phyloP scores from a whole-genome alignment of 495 filamentous ascomycete genomes.

The Melanomma pulvis-pyrius region DNA sequence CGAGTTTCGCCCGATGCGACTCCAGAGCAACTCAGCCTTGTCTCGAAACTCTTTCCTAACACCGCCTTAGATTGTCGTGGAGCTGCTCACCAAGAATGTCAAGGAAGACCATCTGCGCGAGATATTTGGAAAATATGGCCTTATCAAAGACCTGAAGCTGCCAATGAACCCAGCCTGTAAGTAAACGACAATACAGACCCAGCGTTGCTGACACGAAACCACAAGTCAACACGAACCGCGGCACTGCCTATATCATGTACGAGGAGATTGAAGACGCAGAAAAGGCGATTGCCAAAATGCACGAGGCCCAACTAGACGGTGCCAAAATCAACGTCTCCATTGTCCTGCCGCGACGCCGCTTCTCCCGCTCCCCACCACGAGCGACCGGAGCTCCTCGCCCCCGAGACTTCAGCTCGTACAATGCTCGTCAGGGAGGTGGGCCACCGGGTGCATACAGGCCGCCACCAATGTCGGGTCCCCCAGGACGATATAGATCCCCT shows the following conservation, averaged over 20 bases:
- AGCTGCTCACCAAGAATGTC: constrained; percentile 95
- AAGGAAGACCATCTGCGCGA: constrained; percentile 84
- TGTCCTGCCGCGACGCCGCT: constrained; percentile 75
- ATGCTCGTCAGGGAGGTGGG: constrained; percentile 35
- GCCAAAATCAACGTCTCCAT: constrained; percentile 87
- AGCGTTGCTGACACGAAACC: background rate
- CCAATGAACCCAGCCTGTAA: constrained; percentile 86
- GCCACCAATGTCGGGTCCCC: constrained; percentile 42
- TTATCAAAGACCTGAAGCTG: constrained; percentile 82
- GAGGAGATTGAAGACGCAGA: constrained; percentile 76
- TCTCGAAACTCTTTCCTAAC: background rate
- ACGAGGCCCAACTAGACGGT: constrained; percentile 94
- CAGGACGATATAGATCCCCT: constrained; percentile 47
- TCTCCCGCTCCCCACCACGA: constrained; percentile 46
- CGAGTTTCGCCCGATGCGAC: background rate
- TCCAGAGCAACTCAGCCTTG: background rate
- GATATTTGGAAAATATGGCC: constrained; percentile 88
- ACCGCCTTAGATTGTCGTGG: constrained; percentile 77
- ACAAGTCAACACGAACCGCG: constrained; percentile 86
- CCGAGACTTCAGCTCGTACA: constrained; percentile 17
- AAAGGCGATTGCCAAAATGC: constrained; percentile 92
- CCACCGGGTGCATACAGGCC: constrained; percentile 43
- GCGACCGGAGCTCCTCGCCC: background rate
- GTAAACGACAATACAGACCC: constrained; percentile 9
- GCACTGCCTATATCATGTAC: constrained; percentile 93